phyloP scores from a whole-genome alignment of 2,329 filamentous ascomycete species.

The Podosphaera fusca region DNA sequence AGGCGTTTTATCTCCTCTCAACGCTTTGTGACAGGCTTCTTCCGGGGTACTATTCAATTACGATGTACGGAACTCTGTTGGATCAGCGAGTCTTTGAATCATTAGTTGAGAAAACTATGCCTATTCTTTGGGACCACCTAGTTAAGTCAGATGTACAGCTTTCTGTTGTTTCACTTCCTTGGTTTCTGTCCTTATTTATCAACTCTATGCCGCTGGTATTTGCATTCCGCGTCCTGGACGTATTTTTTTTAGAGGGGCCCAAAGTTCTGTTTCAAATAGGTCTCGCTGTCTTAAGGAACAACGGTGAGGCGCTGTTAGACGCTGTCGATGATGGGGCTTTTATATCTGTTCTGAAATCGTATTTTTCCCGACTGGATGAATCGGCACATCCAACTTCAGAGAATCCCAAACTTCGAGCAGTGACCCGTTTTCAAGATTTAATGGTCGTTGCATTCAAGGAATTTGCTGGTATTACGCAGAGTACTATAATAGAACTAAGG shows the following conservation, averaged over 20 bases:
- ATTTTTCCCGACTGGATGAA: slow-evolving; percentile 82
- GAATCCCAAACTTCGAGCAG: slow-evolving; percentile 78
- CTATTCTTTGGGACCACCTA: slow-evolving; percentile 93
- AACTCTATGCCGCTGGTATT: slow-evolving; percentile 99
- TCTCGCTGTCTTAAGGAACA: slow-evolving; percentile 87
- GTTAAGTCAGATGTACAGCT: slow-evolving; percentile 91
- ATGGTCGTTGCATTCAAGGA: slow-evolving; percentile 99
- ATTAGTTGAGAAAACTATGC: slow-evolving; percentile 97
- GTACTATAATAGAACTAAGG: slow-evolving; percentile 70
- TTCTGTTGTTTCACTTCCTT: slow-evolving; percentile 87
- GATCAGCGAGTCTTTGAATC: slow-evolving; percentile 97
- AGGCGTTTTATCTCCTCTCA: slow-evolving; percentile 87
- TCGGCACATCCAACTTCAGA: slow-evolving; percentile 90
- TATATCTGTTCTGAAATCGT: slow-evolving; percentile 84
- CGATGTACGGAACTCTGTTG: slow-evolving; percentile 94
- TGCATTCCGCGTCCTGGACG: slow-evolving; percentile 84
- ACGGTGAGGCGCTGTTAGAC: slow-evolving; percentile 85
- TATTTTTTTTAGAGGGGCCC: slow-evolving; percentile 94
- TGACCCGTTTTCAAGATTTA: slow-evolving; percentile 89
- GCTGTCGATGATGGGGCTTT: slow-evolving; percentile 88
- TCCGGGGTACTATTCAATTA: slow-evolving; percentile 93
- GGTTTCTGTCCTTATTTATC: slow-evolving; percentile 95
- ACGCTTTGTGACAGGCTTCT: slow-evolving; percentile 79
- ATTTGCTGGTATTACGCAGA: slow-evolving; percentile 85
- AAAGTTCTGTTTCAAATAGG: slow-evolving; percentile 96